Conservation (phyloP, 2,329 filamentous ascomycete species). For the Ustilaginoidea virens region DNA sequence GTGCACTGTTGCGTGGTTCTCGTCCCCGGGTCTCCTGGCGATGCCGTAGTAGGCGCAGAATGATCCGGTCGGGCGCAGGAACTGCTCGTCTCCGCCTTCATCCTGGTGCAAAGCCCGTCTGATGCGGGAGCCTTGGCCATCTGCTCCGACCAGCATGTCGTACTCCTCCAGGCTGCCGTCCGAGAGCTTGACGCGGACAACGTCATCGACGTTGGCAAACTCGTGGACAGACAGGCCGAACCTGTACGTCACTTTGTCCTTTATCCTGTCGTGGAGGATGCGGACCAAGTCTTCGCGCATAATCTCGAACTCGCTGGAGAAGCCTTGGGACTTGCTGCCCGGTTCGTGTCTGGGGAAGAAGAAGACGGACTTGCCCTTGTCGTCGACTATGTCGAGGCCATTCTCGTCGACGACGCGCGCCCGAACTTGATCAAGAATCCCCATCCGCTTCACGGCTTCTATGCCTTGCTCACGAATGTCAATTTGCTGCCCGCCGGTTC, state of each 20-base stretch:
- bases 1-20: slow-evolving; percentile 11
- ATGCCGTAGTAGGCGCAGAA: slow-evolving; percentile 24
- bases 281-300: slow-evolving; percentile 34
- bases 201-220: slow-evolving; percentile 2
- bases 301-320: slow-evolving; percentile 37
- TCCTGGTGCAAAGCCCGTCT: slow-evolving; percentile 5
- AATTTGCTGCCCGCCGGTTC: slow-evolving; percentile 25
- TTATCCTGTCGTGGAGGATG: slow-evolving; percentile 23
- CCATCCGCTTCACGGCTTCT: slow-evolving; percentile 22
- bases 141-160: slow-evolving; percentile 8
- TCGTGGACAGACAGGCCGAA: slow-evolving; percentile 8
- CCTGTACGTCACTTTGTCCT: slow-evolving; percentile 12
- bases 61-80: slow-evolving; percentile 4
- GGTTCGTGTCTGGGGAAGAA: slow-evolving; percentile 14
- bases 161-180: slow-evolving; percentile 6
- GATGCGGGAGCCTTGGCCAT: slow-evolving; percentile 7
- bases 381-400: slow-evolving; percentile 32
- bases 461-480: slow-evolving; percentile 29
- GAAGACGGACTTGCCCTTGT: slow-evolving; percentile 19
- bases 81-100: slow-evolving; percentile 3
- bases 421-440: slow-evolving; percentile 20
- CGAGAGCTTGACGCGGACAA: slow-evolving; percentile 6
- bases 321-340: slow-evolving; percentile 10
- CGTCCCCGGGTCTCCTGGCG: slow-evolving; percentile 8
- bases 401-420: slow-evolving; percentile 26